Evolutionary conservation across 768 basidiomycete species (phyloP), one percentile per base, ranked within the genome.

Genomic region (Mycena pura): DNA sequence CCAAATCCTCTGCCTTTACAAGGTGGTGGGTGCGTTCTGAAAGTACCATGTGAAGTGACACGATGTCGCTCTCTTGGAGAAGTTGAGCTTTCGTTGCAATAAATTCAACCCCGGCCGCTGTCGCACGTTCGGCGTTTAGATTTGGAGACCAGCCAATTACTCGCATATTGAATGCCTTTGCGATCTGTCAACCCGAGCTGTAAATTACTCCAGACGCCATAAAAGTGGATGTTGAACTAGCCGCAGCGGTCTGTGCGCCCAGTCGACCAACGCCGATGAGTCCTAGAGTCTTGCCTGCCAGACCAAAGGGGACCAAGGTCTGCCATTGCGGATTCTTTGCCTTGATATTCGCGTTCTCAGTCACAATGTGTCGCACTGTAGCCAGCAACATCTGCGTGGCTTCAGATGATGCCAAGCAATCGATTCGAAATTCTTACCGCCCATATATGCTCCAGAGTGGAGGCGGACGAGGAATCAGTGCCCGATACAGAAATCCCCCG

Each of bases 391-490:
- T 53, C 66, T 67, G 19, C 14, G 5, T 15, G 22, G 19, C 6
- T 54, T 21, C 45, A 32, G 6, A 31, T 5, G 13, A 8, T 27
- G 11, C 13, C 10, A 15, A 3, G 19, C 6, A 15, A 34, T 3
- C 22, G 11, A 19, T 1, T 27, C 14, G 38, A 31, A 40, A 40
- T 55, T 68, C 51, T 82, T 24, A 84, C 73, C 3, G 87, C 84
- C 88, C 88, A 89, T 40, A 88, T 87, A 62, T 87, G 86, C 65
- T 86, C 87, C 54, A 84, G 65, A 1, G 88, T 89, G 2, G 84
- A 77, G 39, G 81, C 77, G 25, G 82, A 80, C 11, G 70, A 70
- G 1, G 69, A 58, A 1, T 69, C 71, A 0, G 86, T 86, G 2
- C 86, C 86, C 19, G 79, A 81, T 1, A 88, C 86, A 17, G 78